Evolutionary conservation across 805 yeast genomes (phyloP).

Genomic region (Zygosaccharomyces bisporus): DNA sequence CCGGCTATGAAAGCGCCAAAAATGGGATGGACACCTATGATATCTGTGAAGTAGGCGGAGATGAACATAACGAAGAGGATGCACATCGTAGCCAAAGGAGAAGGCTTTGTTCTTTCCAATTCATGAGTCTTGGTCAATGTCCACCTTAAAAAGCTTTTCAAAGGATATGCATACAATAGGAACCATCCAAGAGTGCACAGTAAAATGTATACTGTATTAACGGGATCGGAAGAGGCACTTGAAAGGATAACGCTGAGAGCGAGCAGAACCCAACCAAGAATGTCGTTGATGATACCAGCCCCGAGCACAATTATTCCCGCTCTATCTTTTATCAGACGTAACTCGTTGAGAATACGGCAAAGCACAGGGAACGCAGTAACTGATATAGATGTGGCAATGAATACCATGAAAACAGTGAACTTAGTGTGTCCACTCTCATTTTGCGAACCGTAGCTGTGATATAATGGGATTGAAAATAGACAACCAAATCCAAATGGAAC

Average conservation of each 20-base stretch:
- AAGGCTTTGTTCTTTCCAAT: conserved; percentile 56
- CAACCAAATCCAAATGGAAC: conserved; percentile 80
- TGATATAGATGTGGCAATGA: conserved; percentile 78
- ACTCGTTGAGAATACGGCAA: conserved; percentile 72
- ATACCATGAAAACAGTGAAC: conserved; percentile 74
- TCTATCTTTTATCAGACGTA: conserved; percentile 63
- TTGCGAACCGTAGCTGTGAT: conserved; percentile 47
- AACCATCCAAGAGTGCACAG: conserved; percentile 69
- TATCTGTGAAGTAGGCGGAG: conserved; percentile 76
- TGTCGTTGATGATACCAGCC: conserved; percentile 78
- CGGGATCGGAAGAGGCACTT: conserved; percentile 58
- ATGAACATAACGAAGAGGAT: conserved; percentile 54
- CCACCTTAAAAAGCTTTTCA: conserved; percentile 46
- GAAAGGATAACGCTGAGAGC: conserved; percentile 76
- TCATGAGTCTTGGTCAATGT: conserved; percentile 50
- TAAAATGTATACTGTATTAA: conserved; percentile 65
- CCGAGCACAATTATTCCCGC: conserved; percentile 73
- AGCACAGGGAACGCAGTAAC: conserved; percentile 84
- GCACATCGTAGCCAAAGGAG: conserved; percentile 55
- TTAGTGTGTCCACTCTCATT: conserved; percentile 39
- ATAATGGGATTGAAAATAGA: conserved; percentile 63
- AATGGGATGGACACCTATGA: conserved; percentile 81
- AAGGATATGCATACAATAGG: conserved; percentile 53
- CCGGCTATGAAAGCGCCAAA: conserved; percentile 84
- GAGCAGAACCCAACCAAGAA: conserved; percentile 75